Conservation (phyloP, 169 alveolate genomes). For the Pseudocohnilembus persalinus region DNA sequence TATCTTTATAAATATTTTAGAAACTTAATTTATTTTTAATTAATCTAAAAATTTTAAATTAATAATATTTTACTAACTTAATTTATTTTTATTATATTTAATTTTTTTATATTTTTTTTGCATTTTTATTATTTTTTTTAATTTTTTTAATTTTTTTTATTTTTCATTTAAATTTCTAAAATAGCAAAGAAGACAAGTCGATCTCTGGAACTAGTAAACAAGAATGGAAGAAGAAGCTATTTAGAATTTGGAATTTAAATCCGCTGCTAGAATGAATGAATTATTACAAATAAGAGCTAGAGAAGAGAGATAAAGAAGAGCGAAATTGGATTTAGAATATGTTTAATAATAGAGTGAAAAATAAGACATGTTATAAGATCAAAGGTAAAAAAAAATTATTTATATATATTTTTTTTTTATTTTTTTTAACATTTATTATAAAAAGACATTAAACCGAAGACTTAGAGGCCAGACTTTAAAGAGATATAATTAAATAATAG, state of each 20-base stretch:
- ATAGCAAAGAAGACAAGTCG: constrained; percentile 8
- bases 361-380: not conserved
- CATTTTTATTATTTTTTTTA: no score
- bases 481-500: not conserved
- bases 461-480: not conserved
- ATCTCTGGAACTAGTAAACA: constrained; percentile 7
- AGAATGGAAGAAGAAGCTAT: constrained; percentile 38
- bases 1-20: no score
- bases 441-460: not conserved
- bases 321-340: not conserved
- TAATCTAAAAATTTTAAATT: no score
- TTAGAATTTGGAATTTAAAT: constrained; percentile 27
- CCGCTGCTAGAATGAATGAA: constrained; percentile 18
- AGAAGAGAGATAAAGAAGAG: not conserved
- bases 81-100: no score
- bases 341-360: not conserved
- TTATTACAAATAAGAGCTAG: not conserved
- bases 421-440: no score
- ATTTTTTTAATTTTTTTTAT: no score
- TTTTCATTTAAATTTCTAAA: no score
- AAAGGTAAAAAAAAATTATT: not conserved
- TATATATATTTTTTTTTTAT: no score
- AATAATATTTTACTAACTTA: no score
- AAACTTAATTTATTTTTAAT: no score
- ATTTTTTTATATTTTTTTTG: no score